These are phyloP conservation scores for Onygenales sp. DNA, from an alignment of 2,329 filamentous ascomycete genomes.

Conservation along the genomic window DNA sequence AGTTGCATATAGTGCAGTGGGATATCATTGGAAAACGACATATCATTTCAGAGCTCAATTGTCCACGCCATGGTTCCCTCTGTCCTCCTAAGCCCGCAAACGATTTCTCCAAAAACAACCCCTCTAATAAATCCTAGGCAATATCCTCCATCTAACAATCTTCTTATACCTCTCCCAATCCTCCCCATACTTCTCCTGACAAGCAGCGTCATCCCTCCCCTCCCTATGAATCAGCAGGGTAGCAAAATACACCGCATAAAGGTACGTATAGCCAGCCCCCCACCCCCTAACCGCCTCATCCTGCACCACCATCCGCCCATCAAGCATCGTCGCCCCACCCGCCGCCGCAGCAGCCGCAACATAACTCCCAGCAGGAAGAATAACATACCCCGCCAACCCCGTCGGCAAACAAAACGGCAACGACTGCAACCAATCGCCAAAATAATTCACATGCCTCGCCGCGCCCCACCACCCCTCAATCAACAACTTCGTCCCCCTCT, in stretches of 20 bases:
- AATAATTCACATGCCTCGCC: constrained; percentile 13
- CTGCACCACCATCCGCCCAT: constrained; percentile 5
- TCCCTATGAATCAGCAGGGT: constrained; percentile 14
- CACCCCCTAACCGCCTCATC: constrained; percentile 4
- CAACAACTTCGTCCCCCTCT: constrained; percentile 8
- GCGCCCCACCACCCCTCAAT: constrained; percentile 12
- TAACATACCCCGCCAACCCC: constrained; percentile 10
- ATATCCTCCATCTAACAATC: constrained; percentile 10
- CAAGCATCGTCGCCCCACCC: background rate
- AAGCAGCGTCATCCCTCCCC: constrained; percentile 12
- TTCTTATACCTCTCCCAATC: constrained; percentile 10
- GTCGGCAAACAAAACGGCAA: constrained; percentile 12
- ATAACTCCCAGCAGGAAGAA: constrained; percentile 3
- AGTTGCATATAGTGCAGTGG: too few relatives aligned
- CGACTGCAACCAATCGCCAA: constrained; percentile 13
- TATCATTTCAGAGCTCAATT: too few relatives aligned
- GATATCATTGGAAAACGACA: too few relatives aligned
- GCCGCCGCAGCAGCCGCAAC: background rate
- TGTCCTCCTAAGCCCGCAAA: too few relatives aligned
- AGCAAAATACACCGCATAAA: constrained; percentile 13
- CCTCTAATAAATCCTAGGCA: constrained; percentile 8
- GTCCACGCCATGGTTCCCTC: too few relatives aligned
- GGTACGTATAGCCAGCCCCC: constrained; percentile 12
- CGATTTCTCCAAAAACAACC: background rate
- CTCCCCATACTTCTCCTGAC: constrained; percentile 12